phyloP scores from a whole-genome alignment of 768 basidiomycete genomes.

The Exidia glandulosa region DNA sequence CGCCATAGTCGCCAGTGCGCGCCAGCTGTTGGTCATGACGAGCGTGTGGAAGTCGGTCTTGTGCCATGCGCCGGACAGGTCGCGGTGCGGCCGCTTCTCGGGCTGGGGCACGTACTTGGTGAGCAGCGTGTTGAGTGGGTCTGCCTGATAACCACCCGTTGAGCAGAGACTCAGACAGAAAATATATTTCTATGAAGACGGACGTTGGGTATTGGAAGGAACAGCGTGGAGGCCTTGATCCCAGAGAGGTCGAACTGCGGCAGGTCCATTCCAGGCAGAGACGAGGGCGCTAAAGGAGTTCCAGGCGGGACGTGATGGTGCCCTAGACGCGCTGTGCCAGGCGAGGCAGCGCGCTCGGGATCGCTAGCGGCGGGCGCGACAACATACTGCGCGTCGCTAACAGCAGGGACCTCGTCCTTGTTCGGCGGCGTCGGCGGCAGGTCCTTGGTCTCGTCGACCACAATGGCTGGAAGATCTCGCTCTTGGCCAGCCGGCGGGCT shows the following conservation, averaged over 20 bases:
- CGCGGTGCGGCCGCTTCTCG: conserved; percentile 63
- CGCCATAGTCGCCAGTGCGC: conserved; percentile 74
- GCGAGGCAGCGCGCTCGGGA: not conserved
- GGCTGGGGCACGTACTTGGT: conserved; percentile 75
- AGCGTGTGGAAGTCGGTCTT: conserved; percentile 64
- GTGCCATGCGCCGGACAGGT: conserved; percentile 64
- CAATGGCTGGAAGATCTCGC: not conserved
- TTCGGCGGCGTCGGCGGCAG: not conserved
- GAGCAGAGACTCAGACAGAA: conserved; percentile 1
- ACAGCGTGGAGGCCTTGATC: conserved; percentile 44
- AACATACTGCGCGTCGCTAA: not conserved
- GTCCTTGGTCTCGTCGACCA: not conserved
- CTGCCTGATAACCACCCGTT: conserved; percentile 42
- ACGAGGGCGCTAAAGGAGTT: not conserved
- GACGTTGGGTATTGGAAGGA: conserved; percentile 84
- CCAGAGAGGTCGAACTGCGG: not conserved
- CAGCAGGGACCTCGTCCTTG: not conserved
- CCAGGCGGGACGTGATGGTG: not conserved
- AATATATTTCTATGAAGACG: conserved; percentile 44
- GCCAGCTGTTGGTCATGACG: conserved; percentile 83
- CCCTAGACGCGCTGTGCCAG: not conserved
- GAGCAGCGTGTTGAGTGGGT: conserved; percentile 69
- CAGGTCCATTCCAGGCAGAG: not conserved
- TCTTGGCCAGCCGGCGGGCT: not conserved
- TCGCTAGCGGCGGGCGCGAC: not conserved